These are phyloP conservation scores for Lentithecium fluviatile DNA, from an alignment of 495 filamentous ascomycete species.

Conservation along the genomic window DNA sequence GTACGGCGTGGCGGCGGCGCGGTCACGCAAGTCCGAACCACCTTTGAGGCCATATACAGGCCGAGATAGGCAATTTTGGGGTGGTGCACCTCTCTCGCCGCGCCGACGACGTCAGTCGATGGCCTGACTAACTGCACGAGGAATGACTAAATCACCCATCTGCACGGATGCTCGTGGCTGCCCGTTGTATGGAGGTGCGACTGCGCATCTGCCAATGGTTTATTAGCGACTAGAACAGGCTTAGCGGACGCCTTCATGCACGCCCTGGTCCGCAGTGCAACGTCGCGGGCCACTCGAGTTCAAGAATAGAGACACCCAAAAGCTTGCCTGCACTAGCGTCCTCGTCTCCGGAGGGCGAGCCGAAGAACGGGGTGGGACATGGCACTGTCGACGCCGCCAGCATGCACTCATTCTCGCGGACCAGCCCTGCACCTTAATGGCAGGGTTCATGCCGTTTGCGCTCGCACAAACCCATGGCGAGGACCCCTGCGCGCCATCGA, in stretches of 20 bases:
- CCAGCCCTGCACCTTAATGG: slow-evolving; percentile 26
- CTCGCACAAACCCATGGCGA: not conserved
- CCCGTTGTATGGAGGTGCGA: not conserved
- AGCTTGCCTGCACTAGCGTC: slow-evolving; percentile 18
- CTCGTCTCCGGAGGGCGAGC: slow-evolving; percentile 21
- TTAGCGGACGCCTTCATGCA: slow-evolving; percentile 27
- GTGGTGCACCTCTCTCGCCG: no score
- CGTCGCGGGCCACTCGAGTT: slow-evolving; percentile 27
- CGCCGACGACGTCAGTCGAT: no score
- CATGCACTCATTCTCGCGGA: slow-evolving; percentile 26
- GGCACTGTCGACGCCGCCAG: no score
- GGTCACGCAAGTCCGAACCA: no score
- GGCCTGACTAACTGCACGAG: not conserved
- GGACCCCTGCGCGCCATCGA: slow-evolving; percentile 8
- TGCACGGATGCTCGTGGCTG: slow-evolving; percentile 2
- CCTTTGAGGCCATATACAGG: no score
- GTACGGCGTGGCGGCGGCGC: no score
- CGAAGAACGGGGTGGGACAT: slow-evolving; percentile 4
- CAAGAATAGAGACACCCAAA: slow-evolving; percentile 33
- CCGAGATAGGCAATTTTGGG: no score
- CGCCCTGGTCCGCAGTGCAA: slow-evolving; percentile 22
- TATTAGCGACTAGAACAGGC: slow-evolving; percentile 24
- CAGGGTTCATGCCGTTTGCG: slow-evolving; percentile 28
- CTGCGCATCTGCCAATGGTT: slow-evolving; percentile 10
- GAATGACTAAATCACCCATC: slow-evolving; percentile 22